Conservation (phyloP, 306 rosid species). For the Morella rubra region DNA sequence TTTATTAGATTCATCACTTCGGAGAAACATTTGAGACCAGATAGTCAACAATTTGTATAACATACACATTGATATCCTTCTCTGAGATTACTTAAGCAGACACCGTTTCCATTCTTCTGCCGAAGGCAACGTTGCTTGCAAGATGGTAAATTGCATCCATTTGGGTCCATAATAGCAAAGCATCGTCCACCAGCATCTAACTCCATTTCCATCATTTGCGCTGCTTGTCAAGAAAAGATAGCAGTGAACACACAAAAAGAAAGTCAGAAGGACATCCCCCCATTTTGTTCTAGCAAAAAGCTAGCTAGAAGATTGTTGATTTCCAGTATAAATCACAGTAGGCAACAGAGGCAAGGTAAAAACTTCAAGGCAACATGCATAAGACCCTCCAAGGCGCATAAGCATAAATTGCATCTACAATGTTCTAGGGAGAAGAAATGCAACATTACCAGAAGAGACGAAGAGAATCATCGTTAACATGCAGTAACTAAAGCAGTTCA, state of each 20-base stretch:
- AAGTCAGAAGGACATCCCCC: too few relatives aligned
- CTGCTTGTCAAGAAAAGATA: not conserved
- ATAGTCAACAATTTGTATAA: conserved; percentile 9
- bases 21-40: not conserved
- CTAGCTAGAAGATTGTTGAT: too few relatives aligned
- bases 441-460: conserved; percentile 11
- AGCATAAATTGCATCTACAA: too few relatives aligned
- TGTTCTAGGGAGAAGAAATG: not conserved
- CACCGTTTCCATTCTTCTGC: conserved; percentile 23
- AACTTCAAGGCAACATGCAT: too few relatives aligned
- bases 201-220: not conserved
- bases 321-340: too few relatives aligned
- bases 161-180: conserved; percentile 10
- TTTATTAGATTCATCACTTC: too few relatives aligned
- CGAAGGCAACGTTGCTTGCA: conserved; percentile 20
- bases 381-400: too few relatives aligned
- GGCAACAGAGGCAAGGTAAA: too few relatives aligned
- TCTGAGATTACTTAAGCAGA: conserved; percentile 11
- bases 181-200: conserved; percentile 14
- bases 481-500: not conserved
- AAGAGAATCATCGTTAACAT: not conserved
- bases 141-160: conserved; percentile 1
- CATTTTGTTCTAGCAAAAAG: too few relatives aligned
- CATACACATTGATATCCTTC: conserved; percentile 20
- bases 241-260: not conserved